These are phyloP conservation scores for Candida railenensis DNA, from an alignment of 805 yeast genomes.

Conservation along the genomic window DNA sequence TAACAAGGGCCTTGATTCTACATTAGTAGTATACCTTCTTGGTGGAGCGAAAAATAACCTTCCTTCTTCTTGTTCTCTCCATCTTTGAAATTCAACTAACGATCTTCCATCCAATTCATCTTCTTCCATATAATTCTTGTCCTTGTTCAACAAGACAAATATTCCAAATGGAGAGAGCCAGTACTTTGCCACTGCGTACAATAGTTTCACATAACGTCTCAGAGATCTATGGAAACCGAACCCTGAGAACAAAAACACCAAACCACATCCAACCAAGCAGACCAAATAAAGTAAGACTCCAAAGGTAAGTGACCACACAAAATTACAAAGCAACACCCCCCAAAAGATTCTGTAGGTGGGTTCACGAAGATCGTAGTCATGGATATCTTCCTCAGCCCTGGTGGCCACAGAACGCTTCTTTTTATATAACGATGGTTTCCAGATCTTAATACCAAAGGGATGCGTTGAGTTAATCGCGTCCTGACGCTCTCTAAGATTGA, in stretches of 20 bases:
- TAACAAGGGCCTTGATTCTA: constrained; percentile 36
- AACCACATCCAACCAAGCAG: constrained; percentile 49
- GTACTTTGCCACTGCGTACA: constrained; percentile 66
- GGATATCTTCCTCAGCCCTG: constrained; percentile 91
- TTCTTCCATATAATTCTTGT: constrained; percentile 77
- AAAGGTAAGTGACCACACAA: constrained; percentile 69
- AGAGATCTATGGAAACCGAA: constrained; percentile 49
- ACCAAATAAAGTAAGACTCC: constrained; percentile 62
- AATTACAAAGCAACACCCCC: constrained; percentile 66
- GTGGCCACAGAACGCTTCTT: constrained; percentile 88
- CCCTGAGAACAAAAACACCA: constrained; percentile 42
- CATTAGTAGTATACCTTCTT: constrained; percentile 32
- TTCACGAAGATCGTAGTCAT: constrained; percentile 55
- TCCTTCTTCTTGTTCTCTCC: constrained; percentile 82
- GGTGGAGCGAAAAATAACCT: constrained; percentile 79
- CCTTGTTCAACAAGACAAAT: constrained; percentile 73
- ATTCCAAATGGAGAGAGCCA: constrained; percentile 87
- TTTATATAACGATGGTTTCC: constrained; percentile 98
- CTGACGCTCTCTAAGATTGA: constrained; percentile 88
- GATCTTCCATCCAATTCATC: constrained; percentile 89
- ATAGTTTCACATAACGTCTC: constrained; percentile 59
- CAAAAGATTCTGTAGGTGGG: constrained; percentile 53
- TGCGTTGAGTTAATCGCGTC: constrained; percentile 95
- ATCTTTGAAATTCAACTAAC: constrained; percentile 77
- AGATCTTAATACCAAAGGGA: constrained; percentile 96